Evolutionary conservation across 169 alveolate species (phyloP), one percentile per base, ranked within the genome.

Genomic region (Pseudocohnilembus persalinus): DNA sequence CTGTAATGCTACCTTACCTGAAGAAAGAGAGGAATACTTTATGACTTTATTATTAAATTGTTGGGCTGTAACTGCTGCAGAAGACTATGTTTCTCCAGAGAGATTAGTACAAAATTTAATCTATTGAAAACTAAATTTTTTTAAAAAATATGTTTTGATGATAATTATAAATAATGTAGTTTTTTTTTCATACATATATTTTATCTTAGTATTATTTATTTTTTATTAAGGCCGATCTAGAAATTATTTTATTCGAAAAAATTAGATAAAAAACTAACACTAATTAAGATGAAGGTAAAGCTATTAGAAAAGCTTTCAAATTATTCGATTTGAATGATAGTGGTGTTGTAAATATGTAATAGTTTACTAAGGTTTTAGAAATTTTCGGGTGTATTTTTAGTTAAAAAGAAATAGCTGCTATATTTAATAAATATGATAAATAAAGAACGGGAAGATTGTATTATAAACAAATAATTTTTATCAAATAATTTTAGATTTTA

Each of bases 11-110:
- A 87, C 93, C 30, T 90, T 90, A 27, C 96, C 96, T 0, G 84
- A 90, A 33, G 96, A 92, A 81, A 92, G 90, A 76, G 96, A 92
- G 68, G 96, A 92, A 82, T 92, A 92, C 73, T 92, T 88, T 81
- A 83, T 87, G 25, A 94, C 90, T 73, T 76, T 89, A 29, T 83
- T 88, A 1, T 90, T 83, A 6, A 82, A 86, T 29, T 89, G 94
- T 16, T 92, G 95, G 95, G 91, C 92, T 26, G 74, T 89, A 0
- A 83, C 85, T 24, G 76, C 87, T 30, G 87, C 90, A 28, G 77
- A 77, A 27, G 94, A 84, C 49, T 89, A 84, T 72, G 93, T 92
- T 30, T 83, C 91, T 30, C 90, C 93, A 29, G 89, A 88, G 76
- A 83, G 92, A 83, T 72, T 86, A 30, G 83, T 49, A 49, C 86